These are phyloP conservation scores for Verticillium isaacii DNA, from an alignment of 2,329 filamentous ascomycete species.

Conservation along the genomic window DNA sequence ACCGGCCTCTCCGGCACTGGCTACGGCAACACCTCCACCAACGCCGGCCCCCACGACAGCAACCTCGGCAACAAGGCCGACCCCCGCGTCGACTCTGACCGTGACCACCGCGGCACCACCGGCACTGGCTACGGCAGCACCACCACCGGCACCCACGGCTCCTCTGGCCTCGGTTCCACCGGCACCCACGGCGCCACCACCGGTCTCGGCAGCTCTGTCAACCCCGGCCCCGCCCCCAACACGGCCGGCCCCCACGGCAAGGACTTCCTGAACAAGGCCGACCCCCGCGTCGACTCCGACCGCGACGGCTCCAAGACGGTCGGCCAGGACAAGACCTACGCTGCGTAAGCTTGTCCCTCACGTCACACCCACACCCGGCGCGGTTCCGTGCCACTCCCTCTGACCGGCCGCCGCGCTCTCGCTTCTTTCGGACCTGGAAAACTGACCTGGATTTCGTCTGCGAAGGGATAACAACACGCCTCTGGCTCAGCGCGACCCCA, in stretches of 20 bases:
- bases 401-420: background rate
- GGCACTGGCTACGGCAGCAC: slow-evolving; percentile 8
- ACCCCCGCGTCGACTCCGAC: slow-evolving; percentile 52
- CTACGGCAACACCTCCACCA: slow-evolving; percentile 19
- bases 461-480: slow-evolving; percentile 8
- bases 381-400: background rate
- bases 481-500: slow-evolving; percentile 36
- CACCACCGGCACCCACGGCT: slow-evolving; percentile 37
- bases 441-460: slow-evolving; percentile 8
- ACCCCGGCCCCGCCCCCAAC: slow-evolving; percentile 26
- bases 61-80: slow-evolving; percentile 40
- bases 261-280: slow-evolving; percentile 49
- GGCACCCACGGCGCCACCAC: slow-evolving; percentile 16
- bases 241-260: slow-evolving; percentile 41
- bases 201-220: slow-evolving; percentile 17
- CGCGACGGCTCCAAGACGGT: slow-evolving; percentile 49
- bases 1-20: slow-evolving; percentile 14
- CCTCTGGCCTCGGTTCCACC: slow-evolving; percentile 34
- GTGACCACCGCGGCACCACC: slow-evolving; percentile 20
- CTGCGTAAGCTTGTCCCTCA: slow-evolving; percentile 25
- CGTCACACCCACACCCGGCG: background rate
- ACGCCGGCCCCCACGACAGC: slow-evolving; percentile 37
- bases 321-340: slow-evolving; percentile 46
- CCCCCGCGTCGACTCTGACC: slow-evolving; percentile 43
- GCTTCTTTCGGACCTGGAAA: background rate